Conservation (phyloP, 345 rosid genomes). For the Salix caprea region DNA sequence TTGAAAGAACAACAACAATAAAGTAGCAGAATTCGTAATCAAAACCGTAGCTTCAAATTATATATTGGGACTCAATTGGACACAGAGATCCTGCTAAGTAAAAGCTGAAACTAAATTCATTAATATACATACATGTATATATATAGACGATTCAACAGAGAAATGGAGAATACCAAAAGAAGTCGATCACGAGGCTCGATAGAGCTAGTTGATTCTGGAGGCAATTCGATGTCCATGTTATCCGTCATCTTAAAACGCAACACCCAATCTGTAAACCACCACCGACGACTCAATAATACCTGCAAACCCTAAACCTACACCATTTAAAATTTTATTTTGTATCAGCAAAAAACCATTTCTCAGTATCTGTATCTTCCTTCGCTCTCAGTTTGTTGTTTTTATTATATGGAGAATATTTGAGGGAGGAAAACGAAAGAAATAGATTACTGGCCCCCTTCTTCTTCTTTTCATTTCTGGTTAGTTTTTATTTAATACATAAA, state of each 20-base stretch:
- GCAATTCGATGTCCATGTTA: slow-evolving; percentile 58
- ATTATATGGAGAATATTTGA: not conserved
- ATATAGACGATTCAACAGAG: not conserved
- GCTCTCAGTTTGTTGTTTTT: not conserved
- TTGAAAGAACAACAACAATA: no score
- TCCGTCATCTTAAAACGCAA: slow-evolving; percentile 24
- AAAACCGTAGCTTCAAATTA: no score
- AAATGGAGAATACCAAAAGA: slow-evolving; percentile 32
- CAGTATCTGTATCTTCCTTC: not conserved
- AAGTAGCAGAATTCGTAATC: no score
- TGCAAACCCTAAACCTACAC: not conserved
- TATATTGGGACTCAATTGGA: no score
- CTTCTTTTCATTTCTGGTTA: no score
- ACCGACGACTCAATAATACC: slow-evolving; percentile 28
- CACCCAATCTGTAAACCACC: slow-evolving; percentile 45
- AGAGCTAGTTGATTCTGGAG: slow-evolving; percentile 27
- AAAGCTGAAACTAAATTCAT: no score
- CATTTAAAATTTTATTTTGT: not conserved
- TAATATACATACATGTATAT: no score
- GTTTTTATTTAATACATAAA: no score
- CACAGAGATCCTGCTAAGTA: no score
- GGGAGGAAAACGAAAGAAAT: not conserved
- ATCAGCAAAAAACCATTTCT: not conserved
- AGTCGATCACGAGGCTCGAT: slow-evolving; percentile 48
- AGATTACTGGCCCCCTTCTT: no score